A percentile compares a stretch with the other conserved stretches of the same genome.
phyloP scores from a whole-genome alignment of 2,329 filamentous ascomycete species.

The Nemania sp. region DNA sequence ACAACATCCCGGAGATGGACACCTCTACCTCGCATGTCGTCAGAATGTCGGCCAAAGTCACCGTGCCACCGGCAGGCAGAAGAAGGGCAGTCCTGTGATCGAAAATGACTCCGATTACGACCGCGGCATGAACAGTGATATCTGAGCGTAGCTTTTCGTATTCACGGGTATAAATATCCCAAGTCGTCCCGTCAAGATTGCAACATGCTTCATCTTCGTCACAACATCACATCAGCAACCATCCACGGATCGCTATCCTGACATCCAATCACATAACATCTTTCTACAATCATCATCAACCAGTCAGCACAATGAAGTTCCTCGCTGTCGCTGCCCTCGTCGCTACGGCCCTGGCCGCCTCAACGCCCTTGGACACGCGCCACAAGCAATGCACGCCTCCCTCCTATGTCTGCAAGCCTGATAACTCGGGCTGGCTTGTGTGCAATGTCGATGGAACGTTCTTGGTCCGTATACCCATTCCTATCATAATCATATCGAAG shows the following conservation, averaged over 20 bases:
- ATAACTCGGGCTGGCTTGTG: constrained; percentile 39
- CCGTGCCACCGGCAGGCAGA: background rate
- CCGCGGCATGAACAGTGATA: background rate
- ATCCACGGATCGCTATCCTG: background rate
- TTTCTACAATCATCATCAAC: background rate
- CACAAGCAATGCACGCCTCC: constrained; percentile 32
- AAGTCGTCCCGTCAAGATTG: background rate
- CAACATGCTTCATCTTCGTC: constrained; percentile 19
- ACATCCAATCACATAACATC: background rate
- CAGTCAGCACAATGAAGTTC: constrained; percentile 36
- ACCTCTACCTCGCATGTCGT: background rate
- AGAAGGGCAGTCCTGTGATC: background rate
- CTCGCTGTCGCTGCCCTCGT: constrained; percentile 29
- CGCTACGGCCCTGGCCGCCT: constrained; percentile 27
- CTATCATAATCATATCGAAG: background rate
- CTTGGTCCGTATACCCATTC: constrained; percentile 30
- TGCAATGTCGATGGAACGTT: constrained; percentile 38
- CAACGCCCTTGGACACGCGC: constrained; percentile 16
- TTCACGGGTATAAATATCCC: constrained; percentile 16
- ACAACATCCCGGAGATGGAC: background rate
- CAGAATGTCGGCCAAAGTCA: background rate
- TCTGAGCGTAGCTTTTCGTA: background rate
- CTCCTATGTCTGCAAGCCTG: constrained; percentile 37
- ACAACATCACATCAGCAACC: constrained; percentile 7
- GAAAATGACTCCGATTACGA: background rate